Percentiles rank a stretch among this genome's conserved stretches.
Conservation (phyloP, 345 rosid genomes). For the Salix caprea region DNA sequence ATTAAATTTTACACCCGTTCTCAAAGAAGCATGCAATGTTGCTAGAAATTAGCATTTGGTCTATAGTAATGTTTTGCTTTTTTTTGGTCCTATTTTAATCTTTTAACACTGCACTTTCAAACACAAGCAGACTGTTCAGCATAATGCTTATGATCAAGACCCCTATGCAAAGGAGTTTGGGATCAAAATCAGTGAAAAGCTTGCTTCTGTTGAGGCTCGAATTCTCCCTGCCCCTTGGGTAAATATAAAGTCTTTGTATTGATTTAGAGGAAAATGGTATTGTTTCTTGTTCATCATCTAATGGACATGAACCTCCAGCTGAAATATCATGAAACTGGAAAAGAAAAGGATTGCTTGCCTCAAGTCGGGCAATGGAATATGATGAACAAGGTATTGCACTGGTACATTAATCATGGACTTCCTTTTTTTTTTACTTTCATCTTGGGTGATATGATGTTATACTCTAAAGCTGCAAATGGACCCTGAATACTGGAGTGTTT, state of each 20-base stretch:
- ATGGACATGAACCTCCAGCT: slow-evolving; percentile 44
- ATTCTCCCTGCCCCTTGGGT: slow-evolving; percentile 99
- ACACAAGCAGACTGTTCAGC: slow-evolving; percentile 70
- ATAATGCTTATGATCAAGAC: slow-evolving; percentile 86
- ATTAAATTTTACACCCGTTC: neutral
- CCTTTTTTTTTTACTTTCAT: neutral
- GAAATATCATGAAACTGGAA: slow-evolving; percentile 95
- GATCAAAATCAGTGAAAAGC: slow-evolving; percentile 80
- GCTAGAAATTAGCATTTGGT: neutral
- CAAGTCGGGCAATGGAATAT: slow-evolving; percentile 99
- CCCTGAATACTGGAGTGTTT: neutral
- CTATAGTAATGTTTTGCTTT: neutral
- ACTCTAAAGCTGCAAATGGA: neutral
- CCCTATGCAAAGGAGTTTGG: slow-evolving; percentile 97
- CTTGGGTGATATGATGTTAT: neutral
- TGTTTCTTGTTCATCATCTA: slow-evolving; percentile 7
- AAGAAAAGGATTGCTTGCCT: slow-evolving; percentile 93
- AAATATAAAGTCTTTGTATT: slow-evolving; percentile 13
- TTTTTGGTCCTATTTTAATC: neutral
- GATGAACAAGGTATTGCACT: slow-evolving; percentile 82
- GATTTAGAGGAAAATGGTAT: neutral
- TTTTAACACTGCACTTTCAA: neutral
- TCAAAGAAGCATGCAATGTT: neutral
- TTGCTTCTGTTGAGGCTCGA: slow-evolving; percentile 96
- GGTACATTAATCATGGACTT: neutral